phyloP scores from a whole-genome alignment of 2,329 filamentous ascomycete species.

The Ilyonectria destructans region DNA sequence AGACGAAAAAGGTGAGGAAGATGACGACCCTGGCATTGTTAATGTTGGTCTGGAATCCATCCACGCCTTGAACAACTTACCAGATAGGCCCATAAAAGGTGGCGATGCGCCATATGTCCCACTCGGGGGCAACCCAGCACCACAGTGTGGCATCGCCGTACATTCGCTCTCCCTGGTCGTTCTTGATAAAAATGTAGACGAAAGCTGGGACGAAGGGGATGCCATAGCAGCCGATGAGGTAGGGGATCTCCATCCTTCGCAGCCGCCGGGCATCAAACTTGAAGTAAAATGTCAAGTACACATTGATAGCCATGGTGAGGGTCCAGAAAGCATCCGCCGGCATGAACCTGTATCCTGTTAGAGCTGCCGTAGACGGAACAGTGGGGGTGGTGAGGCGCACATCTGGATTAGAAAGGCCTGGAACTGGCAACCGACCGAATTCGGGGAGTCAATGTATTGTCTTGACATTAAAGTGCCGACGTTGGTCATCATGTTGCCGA shows the following conservation, averaged over 20 bases:
- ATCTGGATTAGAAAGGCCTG: constrained; percentile 88
- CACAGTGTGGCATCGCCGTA: constrained; percentile 85
- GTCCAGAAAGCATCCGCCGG: constrained; percentile 84
- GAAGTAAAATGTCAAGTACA: constrained; percentile 85
- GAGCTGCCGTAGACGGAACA: neutral
- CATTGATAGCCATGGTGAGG: constrained; percentile 87
- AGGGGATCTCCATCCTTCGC: constrained; percentile 79
- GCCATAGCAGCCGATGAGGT: constrained; percentile 80
- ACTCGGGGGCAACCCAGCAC: constrained; percentile 82
- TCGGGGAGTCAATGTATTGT: constrained; percentile 66
- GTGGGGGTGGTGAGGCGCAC: constrained; percentile 63
- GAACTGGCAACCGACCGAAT: constrained; percentile 75
- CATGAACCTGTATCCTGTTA: constrained; percentile 76
- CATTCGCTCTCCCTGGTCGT: constrained; percentile 67
- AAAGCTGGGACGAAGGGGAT: constrained; percentile 80
- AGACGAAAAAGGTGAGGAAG: constrained; percentile 75
- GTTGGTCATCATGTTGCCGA: constrained; percentile 86
- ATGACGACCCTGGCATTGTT: constrained; percentile 70
- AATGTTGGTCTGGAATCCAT: neutral
- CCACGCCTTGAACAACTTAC: constrained; percentile 58
- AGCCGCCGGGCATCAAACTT: constrained; percentile 79
- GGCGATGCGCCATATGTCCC: constrained; percentile 81
- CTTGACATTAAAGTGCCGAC: constrained; percentile 82
- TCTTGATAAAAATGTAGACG: constrained; percentile 76
- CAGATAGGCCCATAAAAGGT: constrained; percentile 83